Percentiles rank a stretch among this genome's conserved stretches.
These are phyloP conservation scores for Leishmania guyanensis DNA, from an alignment of 208 protist genomes.

Conservation along the genomic window DNA sequence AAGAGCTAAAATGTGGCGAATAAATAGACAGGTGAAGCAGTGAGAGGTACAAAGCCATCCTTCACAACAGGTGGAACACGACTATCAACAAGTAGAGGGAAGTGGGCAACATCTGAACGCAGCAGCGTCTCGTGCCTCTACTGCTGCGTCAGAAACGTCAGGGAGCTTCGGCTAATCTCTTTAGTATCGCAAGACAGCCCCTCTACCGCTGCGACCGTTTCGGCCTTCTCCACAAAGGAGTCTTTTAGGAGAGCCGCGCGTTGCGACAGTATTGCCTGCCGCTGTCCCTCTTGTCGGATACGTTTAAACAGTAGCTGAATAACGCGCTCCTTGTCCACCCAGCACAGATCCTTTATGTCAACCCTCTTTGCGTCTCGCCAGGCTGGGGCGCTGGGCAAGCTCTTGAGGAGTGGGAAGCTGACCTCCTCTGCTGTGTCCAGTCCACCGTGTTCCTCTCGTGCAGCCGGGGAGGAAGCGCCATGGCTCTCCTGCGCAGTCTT, in stretches of 20 bases:
- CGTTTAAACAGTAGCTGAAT: conserved; percentile 81
- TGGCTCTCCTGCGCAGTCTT: background rate
- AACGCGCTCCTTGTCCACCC: conserved; percentile 91
- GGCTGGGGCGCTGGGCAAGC: conserved; percentile 48
- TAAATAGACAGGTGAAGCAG: background rate
- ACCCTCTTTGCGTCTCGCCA: conserved; percentile 60
- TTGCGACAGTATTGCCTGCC: background rate
- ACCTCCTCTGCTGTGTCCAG: background rate
- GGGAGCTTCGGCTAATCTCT: conserved; percentile 14
- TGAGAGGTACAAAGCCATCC: background rate
- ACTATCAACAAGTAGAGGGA: background rate
- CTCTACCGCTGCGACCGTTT: background rate
- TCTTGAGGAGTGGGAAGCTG: conserved; percentile 5
- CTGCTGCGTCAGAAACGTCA: conserved; percentile 58
- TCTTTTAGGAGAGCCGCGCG: background rate
- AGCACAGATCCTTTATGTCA: conserved; percentile 80
- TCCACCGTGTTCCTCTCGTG: background rate
- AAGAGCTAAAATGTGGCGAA: background rate
- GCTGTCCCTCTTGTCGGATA: conserved; percentile 46
- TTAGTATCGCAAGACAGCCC: background rate
- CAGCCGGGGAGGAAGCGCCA: background rate
- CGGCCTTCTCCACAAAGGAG: background rate
- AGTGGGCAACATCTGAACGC: background rate
- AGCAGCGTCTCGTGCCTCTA: conserved; percentile 2
- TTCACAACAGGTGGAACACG: background rate